Conservation (phyloP, 2,329 filamentous ascomycete species). For the Epichloe uncinata region DNA sequence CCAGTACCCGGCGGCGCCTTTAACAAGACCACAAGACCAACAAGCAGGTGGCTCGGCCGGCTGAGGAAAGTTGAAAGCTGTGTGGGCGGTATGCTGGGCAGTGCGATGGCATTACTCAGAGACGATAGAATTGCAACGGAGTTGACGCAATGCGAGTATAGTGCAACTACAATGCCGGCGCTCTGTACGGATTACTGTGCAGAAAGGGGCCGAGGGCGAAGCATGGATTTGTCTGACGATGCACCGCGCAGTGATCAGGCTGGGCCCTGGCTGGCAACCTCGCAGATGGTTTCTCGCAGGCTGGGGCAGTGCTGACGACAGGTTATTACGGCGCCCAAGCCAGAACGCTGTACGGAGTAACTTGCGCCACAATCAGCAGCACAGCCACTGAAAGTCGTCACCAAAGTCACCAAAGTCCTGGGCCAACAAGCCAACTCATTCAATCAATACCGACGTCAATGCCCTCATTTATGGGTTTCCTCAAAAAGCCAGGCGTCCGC, state of each 20-base stretch:
- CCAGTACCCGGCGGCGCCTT: neutral
- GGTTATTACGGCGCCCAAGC: too few relatives aligned
- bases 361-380: constrained; percentile 7
- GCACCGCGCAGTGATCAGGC: too few relatives aligned
- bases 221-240: too few relatives aligned
- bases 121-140: neutral
- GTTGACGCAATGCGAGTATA: neutral
- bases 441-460: constrained; percentile 2
- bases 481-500: constrained; percentile 2
- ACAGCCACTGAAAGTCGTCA: constrained; percentile 9
- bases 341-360: neutral
- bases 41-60: neutral
- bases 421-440: neutral
- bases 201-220: too few relatives aligned
- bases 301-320: neutral
- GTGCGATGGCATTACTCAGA: neutral
- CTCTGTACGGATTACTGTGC: too few relatives aligned
- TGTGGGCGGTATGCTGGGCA: neutral
- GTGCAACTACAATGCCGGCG: neutral
- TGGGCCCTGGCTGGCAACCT: too few relatives aligned
- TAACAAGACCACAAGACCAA: neutral
- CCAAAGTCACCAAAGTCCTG: neutral
- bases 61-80: neutral
- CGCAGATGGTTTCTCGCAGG: neutral
- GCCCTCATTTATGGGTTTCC: constrained; percentile 2